Evolutionary conservation across 139 green algal species (phyloP), one percentile per base, ranked within the genome.

Genomic region (Penium margaritaceum): DNA sequence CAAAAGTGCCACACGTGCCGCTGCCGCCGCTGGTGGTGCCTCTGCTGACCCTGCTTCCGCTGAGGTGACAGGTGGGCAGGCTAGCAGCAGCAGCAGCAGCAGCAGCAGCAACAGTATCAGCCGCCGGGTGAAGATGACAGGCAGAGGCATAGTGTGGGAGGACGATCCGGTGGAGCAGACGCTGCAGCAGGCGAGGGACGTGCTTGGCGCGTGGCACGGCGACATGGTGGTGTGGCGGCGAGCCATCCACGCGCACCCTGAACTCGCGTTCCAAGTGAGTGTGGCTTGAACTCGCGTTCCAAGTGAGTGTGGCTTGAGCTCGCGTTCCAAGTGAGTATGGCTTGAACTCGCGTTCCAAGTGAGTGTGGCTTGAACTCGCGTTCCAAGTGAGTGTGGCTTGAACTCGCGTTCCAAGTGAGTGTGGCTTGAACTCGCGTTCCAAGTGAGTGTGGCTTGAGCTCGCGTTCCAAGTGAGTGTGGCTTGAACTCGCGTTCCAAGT

Each of bases 191-290:
- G 41, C 64, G 29, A 24, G 44, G 27, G 19, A 44, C n/a, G 19
- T 24, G 12, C 30, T 76, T 32, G 58, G 68, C 19, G 19, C 32
- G 32, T 12, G 53, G 68, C 63, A 77, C 36, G 64, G n/a, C 30
- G 72, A 79, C 65, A 79, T 79, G 72, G 46, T 79, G 46, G 29
- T 19, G n/a, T 79, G 72, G 72, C 63, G 72, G 27, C 29, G 72
- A 17, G 63, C 66, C 35, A 79, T 79, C 15, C 72, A 79, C 64
- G 27, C 30, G 30, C 32, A 57, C 12, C 72, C 72, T 44, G 72
- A 79, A 67, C 72, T 79, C 19, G 63, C 72, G 21, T 79, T 79
- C 70, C 67, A 69, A 57, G 69, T 73, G 9, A 67, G 46, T 73
- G 15, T 21, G 15, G 35, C 9, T 15, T 17, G 35, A 70, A n/a